A percentile compares a stretch with the other conserved stretches of the same genome.
These are phyloP conservation scores for Trypanosoma platydactyli DNA, from an alignment of 208 protist species.

Conservation along the genomic window DNA sequence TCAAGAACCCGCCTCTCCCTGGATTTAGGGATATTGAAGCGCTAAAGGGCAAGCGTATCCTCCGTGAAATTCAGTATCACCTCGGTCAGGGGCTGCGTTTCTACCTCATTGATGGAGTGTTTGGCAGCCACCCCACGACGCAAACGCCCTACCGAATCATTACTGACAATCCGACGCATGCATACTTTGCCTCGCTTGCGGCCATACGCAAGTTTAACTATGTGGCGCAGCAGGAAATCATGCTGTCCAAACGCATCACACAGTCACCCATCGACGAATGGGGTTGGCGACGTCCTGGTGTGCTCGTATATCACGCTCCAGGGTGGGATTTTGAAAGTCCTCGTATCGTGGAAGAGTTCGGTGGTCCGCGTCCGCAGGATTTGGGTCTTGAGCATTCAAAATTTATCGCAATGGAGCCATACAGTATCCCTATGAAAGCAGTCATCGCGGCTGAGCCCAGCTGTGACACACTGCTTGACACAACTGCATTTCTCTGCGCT, in stretches of 20 bases:
- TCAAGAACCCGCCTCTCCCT: slow-evolving; percentile 63
- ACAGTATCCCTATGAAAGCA: slow-evolving; percentile 92
- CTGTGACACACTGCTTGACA: slow-evolving; percentile 79
- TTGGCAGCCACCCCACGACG: slow-evolving; percentile 71
- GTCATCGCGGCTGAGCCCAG: slow-evolving; percentile 74
- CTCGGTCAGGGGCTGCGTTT: slow-evolving; percentile 88
- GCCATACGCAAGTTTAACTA: slow-evolving; percentile 86
- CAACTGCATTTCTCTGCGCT: slow-evolving; percentile 73
- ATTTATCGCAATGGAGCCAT: slow-evolving; percentile 85
- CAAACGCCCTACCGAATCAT: slow-evolving; percentile 88
- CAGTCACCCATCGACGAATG: slow-evolving; percentile 89
- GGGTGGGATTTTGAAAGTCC: slow-evolving; percentile 83
- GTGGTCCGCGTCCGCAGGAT: slow-evolving; percentile 81
- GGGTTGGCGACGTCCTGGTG: slow-evolving; percentile 80
- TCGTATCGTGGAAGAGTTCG: slow-evolving; percentile 92
- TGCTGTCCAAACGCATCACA: slow-evolving; percentile 81
- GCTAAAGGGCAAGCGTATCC: slow-evolving; percentile 83
- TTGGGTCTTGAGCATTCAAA: slow-evolving; percentile 65
- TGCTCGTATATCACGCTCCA: slow-evolving; percentile 86
- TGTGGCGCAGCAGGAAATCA: slow-evolving; percentile 81
- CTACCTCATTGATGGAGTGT: slow-evolving; percentile 86
- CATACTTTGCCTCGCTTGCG: slow-evolving; percentile 81
- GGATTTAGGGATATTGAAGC: slow-evolving; percentile 60
- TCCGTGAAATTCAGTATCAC: slow-evolving; percentile 89
- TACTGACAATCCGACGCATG: slow-evolving; percentile 88